Evolutionary conservation across 257 asterid species (phyloP), one percentile per base, ranked within the genome.

Genomic region (Solanum pennellii): DNA sequence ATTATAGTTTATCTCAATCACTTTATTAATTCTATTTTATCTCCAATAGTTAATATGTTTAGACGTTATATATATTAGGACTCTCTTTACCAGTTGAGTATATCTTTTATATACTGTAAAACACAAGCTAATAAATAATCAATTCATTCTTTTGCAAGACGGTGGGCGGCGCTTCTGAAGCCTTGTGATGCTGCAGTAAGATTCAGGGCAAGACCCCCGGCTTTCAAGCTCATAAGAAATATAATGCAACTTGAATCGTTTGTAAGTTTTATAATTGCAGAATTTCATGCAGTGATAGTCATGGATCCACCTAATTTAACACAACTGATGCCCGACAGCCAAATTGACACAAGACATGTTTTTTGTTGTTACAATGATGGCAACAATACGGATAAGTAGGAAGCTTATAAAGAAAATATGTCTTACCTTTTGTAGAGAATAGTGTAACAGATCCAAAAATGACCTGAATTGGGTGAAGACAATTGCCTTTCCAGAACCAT

Each of bases 121-220:
- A 35, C 6, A 35, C 37, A 35, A 35, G 37, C 37, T 35, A 35
- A 35, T 35, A 5, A 5, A 35, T 35, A 35, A 35, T 35, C 37
- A 35, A 35, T 35, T 35, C 37, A 35, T 35, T 35, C 37, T 35
- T 5, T n/a, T n/a, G n/a, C n/a, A n/a, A n/a, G n/a, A n/a, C n/a
- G n/a, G n/a, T n/a, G n/a, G n/a, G n/a, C n/a, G n/a, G n/a, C n/a
- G n/a, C n/a, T n/a, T n/a, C n/a, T n/a, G n/a, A n/a, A n/a, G n/a
- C n/a, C n/a, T n/a, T 35, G 37, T 35, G 37, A 35, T 35, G 37
- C 37, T 35, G 6, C 37, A 4, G 37, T 35, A 35, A 35, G 98
- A 91, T 97, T 96, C 91, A 96, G 93, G 62, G 99, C 98, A 75
- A 96, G 98, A 62, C 98, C 99, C 82, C 97, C 98, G 13, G 98